Base-by-base conservation (phyloP, 2,329 filamentous ascomycete species). In the Neofusicoccum kwambonambiense region DNA sequence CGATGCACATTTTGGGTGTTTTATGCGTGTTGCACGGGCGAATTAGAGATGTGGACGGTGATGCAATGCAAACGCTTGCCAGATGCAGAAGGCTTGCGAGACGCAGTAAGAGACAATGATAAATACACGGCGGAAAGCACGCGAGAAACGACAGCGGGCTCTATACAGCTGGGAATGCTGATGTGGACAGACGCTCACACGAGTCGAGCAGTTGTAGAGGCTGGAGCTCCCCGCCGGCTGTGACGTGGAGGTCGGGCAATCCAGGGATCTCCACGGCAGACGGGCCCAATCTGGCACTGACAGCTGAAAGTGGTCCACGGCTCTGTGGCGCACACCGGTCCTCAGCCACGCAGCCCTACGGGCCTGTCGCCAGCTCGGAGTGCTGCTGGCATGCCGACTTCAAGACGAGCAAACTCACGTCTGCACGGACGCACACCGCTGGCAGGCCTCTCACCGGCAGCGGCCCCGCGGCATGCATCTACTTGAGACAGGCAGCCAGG, bases 1-100 rank as follows among this genome's bases (percentile, higher is more conserved):
- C 80, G 68, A 84, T 83, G 67, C 81, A 84, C 81, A 84, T 82
- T 42, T 58, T 58, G 34, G 22, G n/a, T 5, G 15, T 19, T 13
- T 15, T 39, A 39, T 39, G 37, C 37, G 2, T 27, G n/a, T 41
- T 15, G 15, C 42, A 13, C 42, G 41, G 42, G 58, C 56, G 44
- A 60, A 60, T 60, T 13, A 37, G 17, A 37, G n/a, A 27, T 19
- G 56, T 22, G 27, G 56, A 47, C 13, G 56, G 47, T 60, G 56
- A 37, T 60, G 56, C 56, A 47, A 47, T 60, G 56, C 41, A 22
- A 47, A 27, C 27, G 56, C 56, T 60, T 64, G 64, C 44, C 61
- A 50, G 54, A 61, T 35, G 42, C 56, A 60, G 56, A 19, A 60
- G 27, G 41, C 19, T 37, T 37, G n/a, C 17, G 9, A 35, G 56